Evolutionary conservation across 2,329 filamentous ascomycete genomes (phyloP).

Genomic region (Trichophyton benhamiae): DNA sequence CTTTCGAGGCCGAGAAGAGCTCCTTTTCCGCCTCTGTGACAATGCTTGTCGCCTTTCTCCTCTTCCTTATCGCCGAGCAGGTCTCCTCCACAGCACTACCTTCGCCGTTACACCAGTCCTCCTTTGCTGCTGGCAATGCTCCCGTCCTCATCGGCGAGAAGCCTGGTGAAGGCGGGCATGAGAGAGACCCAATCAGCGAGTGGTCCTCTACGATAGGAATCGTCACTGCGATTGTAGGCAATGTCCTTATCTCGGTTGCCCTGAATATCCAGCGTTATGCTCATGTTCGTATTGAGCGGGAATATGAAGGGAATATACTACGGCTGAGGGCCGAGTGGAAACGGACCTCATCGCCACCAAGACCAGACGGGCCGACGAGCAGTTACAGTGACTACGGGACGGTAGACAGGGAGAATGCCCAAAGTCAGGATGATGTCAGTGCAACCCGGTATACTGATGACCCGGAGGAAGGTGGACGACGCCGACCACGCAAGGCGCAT

Average conservation of each 20-base stretch:
- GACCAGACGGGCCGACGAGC: constrained; percentile 9
- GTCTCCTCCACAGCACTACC: constrained; percentile 4
- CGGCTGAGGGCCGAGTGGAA: constrained; percentile 45
- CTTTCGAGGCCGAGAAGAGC: not conserved
- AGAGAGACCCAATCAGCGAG: constrained; percentile 11
- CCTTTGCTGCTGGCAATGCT: not conserved
- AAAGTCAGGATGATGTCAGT: not conserved
- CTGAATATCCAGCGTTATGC: constrained; percentile 95
- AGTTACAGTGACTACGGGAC: not conserved
- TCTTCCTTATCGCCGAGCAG: constrained; percentile 6
- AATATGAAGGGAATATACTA: constrained; percentile 48
- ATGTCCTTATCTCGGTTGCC: constrained; percentile 85
- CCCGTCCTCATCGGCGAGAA: not conserved
- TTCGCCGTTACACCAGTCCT: not conserved
- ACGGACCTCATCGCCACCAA: constrained; percentile 21
- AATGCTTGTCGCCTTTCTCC: constrained; percentile 2
- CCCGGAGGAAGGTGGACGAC: constrained; percentile 5
- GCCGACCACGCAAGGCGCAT: not conserved
- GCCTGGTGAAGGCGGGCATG: constrained; percentile 1
- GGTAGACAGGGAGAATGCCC: constrained; percentile 20
- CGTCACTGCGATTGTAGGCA: constrained; percentile 79
- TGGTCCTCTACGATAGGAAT: constrained; percentile 84
- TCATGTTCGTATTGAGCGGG: constrained; percentile 68
- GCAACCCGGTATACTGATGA: constrained; percentile 18
- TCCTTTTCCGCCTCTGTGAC: not conserved